Percentiles rank a stretch among this genome's conserved stretches.
These are phyloP conservation scores for Senna siamea DNA, from an alignment of 306 rosid species.

Conservation along the genomic window DNA sequence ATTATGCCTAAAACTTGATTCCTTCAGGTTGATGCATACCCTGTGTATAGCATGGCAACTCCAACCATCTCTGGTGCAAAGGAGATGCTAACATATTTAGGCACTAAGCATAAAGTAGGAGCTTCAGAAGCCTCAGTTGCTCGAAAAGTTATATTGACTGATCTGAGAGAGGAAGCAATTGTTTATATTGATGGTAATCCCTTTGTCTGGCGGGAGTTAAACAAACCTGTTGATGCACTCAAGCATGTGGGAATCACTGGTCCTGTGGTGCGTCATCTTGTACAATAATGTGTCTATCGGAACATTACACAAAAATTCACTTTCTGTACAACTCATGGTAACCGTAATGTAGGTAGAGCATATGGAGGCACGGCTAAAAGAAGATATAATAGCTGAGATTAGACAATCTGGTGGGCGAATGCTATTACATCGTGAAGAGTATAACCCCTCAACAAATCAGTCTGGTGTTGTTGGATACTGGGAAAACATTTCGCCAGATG, in stretches of 20 bases:
- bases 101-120: conserved; percentile 57
- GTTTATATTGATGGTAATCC: conserved; percentile 78
- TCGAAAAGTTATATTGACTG: conserved; percentile 71
- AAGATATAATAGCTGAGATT: conserved; percentile 80
- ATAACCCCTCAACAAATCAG: conserved; percentile 65
- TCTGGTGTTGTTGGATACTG: conserved; percentile 80
- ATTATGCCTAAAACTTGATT: conserved; percentile 34
- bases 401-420: conserved; percentile 76
- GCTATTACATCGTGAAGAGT: conserved; percentile 91
- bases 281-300: conserved; percentile 34
- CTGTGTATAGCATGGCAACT: conserved; percentile 94
- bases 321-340: conserved; percentile 38
- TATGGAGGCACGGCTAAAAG: conserved; percentile 83
- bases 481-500: conserved; percentile 73
- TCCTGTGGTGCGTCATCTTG: conserved; percentile 65
- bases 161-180: conserved; percentile 85
- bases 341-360: conserved; percentile 75
- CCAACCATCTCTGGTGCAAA: conserved; percentile 88
- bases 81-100: conserved; percentile 75
- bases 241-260: conserved; percentile 93
- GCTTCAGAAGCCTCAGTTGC: conserved; percentile 48
- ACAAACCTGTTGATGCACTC: conserved; percentile 89
- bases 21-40: conserved; percentile 78
- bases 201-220: conserved; percentile 84
- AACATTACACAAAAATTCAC: conserved; percentile 35